Evolutionary conservation across 2,329 filamentous ascomycete genomes (phyloP), one percentile per base, ranked within the genome.

Genomic region (Stagonosporopsis chrysanthemi): DNA sequence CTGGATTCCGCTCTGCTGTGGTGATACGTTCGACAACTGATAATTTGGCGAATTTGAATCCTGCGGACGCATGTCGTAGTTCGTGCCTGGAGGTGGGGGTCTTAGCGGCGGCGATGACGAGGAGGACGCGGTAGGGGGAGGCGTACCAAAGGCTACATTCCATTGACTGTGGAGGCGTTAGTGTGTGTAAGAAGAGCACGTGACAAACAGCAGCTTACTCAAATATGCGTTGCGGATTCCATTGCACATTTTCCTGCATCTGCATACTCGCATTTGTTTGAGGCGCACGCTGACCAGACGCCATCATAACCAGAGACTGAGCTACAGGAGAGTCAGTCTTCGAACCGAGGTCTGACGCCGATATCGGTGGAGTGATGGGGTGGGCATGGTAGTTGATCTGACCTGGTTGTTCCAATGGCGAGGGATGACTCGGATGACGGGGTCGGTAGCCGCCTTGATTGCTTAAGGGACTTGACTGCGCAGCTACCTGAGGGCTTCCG

Each of bases 141-240:
- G 73, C 76, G 88, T 90, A 82, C 92, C 91, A 80, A 97, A 98
- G 64, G 94, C 93, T 72, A 90, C 88, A 77, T 96, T 93, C 93
- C 94, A 98, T 82, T 97, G 92, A 77, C 93, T 96, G 70, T 46
- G 6, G 31, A 15, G 6, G 55, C 14, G 40, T 72, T 68, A 70
- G 66, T 29, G 6, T 15, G 14, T 5, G n/a, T 26, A 28, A 22
- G 22, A 15, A 26, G 11, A 35, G 1, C 4, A 40, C 28, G 40
- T 17, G 4, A 8, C 15, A 1, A 11, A 35, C 36, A 29, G 29
- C 28, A 31, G 85, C 91, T 83, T 85, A 96, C 92, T 94, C 91
- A 83, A 96, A 94, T 65, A 97, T 92, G 57, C 89, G 86, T 29
- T 90, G 86, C 23, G 92, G 93, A 69, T 97, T 96, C 92, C 92